A percentile compares a stretch with the other conserved stretches of the same genome.
These are phyloP conservation scores for Coemansia sp. DNA, from an alignment of 192 early-diverging fungal species.

Conservation along the genomic window DNA sequence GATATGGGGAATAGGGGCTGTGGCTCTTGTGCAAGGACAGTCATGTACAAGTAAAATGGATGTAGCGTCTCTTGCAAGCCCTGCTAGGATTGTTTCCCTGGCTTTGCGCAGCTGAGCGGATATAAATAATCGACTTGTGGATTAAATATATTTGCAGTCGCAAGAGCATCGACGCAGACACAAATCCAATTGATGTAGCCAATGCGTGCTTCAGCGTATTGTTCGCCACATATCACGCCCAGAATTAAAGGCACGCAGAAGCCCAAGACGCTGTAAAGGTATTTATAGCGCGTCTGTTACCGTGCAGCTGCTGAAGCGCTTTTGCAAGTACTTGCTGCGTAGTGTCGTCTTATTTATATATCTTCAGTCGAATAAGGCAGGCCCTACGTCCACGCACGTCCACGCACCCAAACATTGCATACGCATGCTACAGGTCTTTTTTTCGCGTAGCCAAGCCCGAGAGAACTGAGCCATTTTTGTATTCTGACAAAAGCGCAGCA, in stretches of 20 bases:
- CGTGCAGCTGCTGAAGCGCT: neutral
- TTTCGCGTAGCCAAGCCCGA: neutral
- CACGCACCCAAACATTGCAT: neutral
- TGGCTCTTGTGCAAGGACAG: neutral
- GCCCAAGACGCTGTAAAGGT: neutral
- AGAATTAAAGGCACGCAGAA: neutral
- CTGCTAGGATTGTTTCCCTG: neutral
- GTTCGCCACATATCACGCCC: neutral
- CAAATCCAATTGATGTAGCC: neutral
- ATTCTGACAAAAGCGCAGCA: too few species aligned
- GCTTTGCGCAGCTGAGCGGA: neutral
- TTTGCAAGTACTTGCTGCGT: neutral
- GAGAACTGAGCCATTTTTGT: neutral
- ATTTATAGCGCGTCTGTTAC: neutral
- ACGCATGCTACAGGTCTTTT: neutral
- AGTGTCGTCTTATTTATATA: neutral
- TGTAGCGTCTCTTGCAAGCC: too few species aligned
- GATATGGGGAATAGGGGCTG: too few species aligned
- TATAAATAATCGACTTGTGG: neutral
- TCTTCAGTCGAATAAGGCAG: neutral
- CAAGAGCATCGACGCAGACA: neutral
- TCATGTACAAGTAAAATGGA: neutral
- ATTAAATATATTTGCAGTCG: neutral
- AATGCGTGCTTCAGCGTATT: neutral
- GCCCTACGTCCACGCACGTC: neutral